Evolutionary conservation across 208 protist genomes (phyloP), one percentile per base, ranked within the genome.

Genomic region (Kentomonas sorsogonicus): DNA sequence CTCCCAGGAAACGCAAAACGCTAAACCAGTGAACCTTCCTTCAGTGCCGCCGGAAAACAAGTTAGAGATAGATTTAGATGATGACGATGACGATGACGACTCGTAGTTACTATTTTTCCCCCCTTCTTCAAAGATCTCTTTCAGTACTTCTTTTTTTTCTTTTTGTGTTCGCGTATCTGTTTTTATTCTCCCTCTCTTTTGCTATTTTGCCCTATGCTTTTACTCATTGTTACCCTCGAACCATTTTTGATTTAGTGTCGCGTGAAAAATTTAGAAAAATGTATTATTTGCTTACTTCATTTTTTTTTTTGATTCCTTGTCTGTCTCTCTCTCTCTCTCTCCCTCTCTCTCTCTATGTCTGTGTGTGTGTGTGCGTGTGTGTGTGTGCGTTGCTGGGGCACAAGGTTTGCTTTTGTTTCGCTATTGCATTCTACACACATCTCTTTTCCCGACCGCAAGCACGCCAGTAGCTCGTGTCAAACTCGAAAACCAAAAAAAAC

Each of bases 181-280:
- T 13, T 11, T 48, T 48, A 11, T 23, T 23, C 25, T 48, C 25
- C 25, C 25, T 48, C 22, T 18, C 22, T 48, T 22, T 15, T 48
- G 6, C n/a, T 9, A 48, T 26, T 27, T 55, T 53, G 51, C 33
- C 55, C 23, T 47, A 22, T 46, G 1, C n/a, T 53, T 31, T 56
- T 56, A 33, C 5, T 34, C 54, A 47, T 60, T 34, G 29, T 34
- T 40, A 40, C 15, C 9, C 36, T 40, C 11, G 36, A 40, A 40
- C 36, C 15, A 40, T n/a, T n/a, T n/a, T n/a, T n/a, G n/a, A n/a
- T n/a, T n/a, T n/a, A n/a, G n/a, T n/a, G n/a, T n/a, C n/a, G n/a
- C n/a, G n/a, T n/a, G n/a, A n/a, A n/a, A n/a, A n/a, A n/a, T n/a
- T 60, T 38, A 51, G 16, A 34, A 53, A 36, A 46, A 23, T 51